Percentiles rank a stretch among this genome's conserved stretches.
These are phyloP conservation scores for Detonula confervacea DNA, from an alignment of 352 stramenopile genomes.

Conservation along the genomic window DNA sequence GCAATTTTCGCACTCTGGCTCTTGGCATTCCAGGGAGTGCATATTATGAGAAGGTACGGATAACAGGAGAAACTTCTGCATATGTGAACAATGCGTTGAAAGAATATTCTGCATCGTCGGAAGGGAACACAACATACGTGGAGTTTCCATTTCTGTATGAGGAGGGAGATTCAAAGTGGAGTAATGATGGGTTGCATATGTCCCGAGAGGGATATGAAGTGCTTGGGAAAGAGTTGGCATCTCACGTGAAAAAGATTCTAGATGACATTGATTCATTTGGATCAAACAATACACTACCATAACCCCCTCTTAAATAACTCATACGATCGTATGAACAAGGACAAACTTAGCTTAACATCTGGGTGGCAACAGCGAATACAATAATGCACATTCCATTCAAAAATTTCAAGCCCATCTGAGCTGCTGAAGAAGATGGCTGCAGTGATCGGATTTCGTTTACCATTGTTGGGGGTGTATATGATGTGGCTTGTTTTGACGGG, in stretches of 20 bases:
- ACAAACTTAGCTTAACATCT: slow-evolving; percentile 8
- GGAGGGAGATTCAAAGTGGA: slow-evolving; percentile 12
- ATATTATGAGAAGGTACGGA: neutral
- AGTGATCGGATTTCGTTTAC: neutral
- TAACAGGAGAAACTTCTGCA: neutral
- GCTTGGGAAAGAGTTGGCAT: slow-evolving; percentile 16
- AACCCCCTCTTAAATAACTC: neutral
- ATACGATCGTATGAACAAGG: neutral
- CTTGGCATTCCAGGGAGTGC: slow-evolving; percentile 26
- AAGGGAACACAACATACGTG: slow-evolving; percentile 9
- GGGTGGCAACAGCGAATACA: neutral
- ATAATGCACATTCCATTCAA: neutral
- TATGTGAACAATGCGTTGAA: slow-evolving; percentile 22
- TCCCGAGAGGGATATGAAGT: slow-evolving; percentile 16
- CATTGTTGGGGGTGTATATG: neutral
- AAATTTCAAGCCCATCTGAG: slow-evolving; percentile 2
- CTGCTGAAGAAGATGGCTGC: neutral
- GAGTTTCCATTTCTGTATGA: slow-evolving; percentile 31
- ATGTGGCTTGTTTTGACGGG: no score
- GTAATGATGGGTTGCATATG: slow-evolving; percentile 21
- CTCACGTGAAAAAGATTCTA: slow-evolving; percentile 19
- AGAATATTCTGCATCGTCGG: slow-evolving; percentile 8
- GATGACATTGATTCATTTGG: neutral
- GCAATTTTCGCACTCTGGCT: slow-evolving; percentile 6
- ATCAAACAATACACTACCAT: neutral